These are phyloP conservation scores for Poronia punctata DNA, from an alignment of 495 filamentous ascomycete genomes.

Conservation along the genomic window DNA sequence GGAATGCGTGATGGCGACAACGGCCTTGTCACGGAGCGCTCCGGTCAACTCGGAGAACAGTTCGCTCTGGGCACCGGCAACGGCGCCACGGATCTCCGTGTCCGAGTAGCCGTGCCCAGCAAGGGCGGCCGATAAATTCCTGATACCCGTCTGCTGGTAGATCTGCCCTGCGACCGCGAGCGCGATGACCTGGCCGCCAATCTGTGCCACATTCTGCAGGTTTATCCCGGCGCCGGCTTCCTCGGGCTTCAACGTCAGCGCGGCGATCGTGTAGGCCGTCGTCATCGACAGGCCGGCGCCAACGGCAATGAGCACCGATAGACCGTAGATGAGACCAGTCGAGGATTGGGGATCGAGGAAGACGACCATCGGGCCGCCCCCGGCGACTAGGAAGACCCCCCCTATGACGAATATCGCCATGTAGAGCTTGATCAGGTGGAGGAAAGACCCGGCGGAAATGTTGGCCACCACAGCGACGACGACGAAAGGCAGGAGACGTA, in stretches of 20 bases:
- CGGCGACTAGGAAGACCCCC: conserved; percentile 42
- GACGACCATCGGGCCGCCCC: conserved; percentile 45
- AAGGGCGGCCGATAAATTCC: conserved; percentile 27
- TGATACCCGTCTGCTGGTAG: conserved; percentile 41
- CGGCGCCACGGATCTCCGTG: conserved; percentile 36
- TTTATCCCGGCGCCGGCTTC: conserved; percentile 39
- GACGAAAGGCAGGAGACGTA: conserved; percentile 54
- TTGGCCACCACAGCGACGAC: conserved; percentile 39
- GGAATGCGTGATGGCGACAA: conserved; percentile 43
- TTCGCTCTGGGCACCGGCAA: conserved; percentile 39
- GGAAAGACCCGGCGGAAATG: conserved; percentile 43
- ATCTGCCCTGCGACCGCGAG: conserved; percentile 52
- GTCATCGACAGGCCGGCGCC: conserved; percentile 48
- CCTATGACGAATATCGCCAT: conserved; percentile 51
- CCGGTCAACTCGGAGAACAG: conserved; percentile 32
- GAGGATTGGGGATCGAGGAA: conserved; percentile 29
- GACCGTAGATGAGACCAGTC: conserved; percentile 45
- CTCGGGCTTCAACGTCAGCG: conserved; percentile 35
- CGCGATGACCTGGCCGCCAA: conserved; percentile 44
- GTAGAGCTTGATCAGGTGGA: conserved; percentile 47
- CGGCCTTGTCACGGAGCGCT: conserved; percentile 28
- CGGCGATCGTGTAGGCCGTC: conserved; percentile 47
- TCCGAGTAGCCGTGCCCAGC: conserved; percentile 23
- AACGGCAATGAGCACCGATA: conserved; percentile 44
- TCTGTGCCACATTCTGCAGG: conserved; percentile 49